These are phyloP conservation scores for Lactarius evosmus DNA, from an alignment of 768 basidiomycete genomes.

Conservation along the genomic window DNA sequence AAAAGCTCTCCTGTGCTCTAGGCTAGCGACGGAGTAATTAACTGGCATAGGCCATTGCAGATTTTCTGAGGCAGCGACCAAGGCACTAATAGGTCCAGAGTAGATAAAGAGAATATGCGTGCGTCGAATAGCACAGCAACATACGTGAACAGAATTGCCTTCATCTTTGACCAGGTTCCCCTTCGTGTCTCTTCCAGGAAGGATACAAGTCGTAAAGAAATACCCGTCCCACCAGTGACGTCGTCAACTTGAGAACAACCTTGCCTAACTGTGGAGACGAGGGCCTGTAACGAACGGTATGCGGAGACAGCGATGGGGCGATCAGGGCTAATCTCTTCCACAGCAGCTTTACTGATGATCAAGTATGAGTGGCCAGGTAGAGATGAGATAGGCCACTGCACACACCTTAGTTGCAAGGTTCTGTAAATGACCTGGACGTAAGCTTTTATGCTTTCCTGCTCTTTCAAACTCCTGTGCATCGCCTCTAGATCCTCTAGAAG, in stretches of 20 bases:
- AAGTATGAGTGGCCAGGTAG: slow-evolving; percentile 5
- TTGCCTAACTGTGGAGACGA: slow-evolving; percentile 50
- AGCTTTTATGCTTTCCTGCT: slow-evolving; percentile 68
- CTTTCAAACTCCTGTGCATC: slow-evolving; percentile 70
- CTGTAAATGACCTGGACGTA: slow-evolving; percentile 76
- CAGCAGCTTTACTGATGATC: slow-evolving; percentile 51
- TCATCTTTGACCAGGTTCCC: slow-evolving; percentile 77
- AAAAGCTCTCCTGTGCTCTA: slow-evolving; percentile 59
- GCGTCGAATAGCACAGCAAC: background rate
- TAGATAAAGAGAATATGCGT: slow-evolving; percentile 9
- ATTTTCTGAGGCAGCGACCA: slow-evolving; percentile 63
- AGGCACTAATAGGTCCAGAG: slow-evolving; percentile 42
- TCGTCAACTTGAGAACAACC: slow-evolving; percentile 48
- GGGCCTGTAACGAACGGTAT: slow-evolving; percentile 60
- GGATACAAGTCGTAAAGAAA: slow-evolving; percentile 54
- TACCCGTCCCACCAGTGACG: slow-evolving; percentile 38
- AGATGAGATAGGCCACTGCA: background rate
- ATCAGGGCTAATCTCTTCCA: slow-evolving; percentile 47
- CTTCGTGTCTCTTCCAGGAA: slow-evolving; percentile 64
- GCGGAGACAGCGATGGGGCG: slow-evolving; percentile 45
- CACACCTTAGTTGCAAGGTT: slow-evolving; percentile 67
- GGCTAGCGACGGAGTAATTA: slow-evolving; percentile 52
- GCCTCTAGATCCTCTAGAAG: slow-evolving; percentile 81
- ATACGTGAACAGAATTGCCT: slow-evolving; percentile 58
- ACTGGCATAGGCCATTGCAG: slow-evolving; percentile 84